phyloP scores from a whole-genome alignment of 345 rosid species.

The Murraya paniculata region DNA sequence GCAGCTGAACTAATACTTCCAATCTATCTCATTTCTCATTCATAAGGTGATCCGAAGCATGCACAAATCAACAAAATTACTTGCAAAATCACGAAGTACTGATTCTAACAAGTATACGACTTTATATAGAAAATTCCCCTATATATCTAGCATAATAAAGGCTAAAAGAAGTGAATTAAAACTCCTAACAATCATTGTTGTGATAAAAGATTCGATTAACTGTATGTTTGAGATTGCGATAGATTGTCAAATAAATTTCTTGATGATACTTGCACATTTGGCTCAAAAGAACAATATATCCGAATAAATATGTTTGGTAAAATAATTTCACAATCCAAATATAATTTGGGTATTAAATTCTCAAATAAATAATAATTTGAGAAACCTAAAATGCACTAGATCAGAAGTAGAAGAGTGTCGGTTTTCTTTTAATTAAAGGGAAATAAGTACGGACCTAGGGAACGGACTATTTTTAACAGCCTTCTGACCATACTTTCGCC shows the following conservation, averaged over 20 bases:
- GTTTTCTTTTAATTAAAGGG: neutral
- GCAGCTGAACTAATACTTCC: neutral
- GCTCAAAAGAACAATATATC: neutral
- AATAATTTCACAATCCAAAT: no score
- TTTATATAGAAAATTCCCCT: neutral
- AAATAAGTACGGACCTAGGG: slow-evolving; percentile 55
- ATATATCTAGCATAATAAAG: neutral
- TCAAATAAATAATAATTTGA: no score
- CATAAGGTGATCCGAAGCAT: neutral
- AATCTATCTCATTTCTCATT: neutral
- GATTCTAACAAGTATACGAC: neutral
- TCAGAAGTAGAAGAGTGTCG: neutral
- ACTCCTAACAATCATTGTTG: neutral
- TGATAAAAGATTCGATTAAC: neutral
- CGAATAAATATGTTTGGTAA: neutral
- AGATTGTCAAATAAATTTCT: no score
- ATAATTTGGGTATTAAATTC: no score
- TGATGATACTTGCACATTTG: no score
- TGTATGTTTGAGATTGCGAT: no score
- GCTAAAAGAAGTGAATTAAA: neutral
- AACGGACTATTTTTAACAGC: slow-evolving; percentile 93
- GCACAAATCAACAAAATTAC: neutral
- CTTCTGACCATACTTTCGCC: slow-evolving; percentile 90
- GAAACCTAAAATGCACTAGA: neutral
- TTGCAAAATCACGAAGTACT: neutral